Conservation (phyloP, 345 rosid species). For the Viola odorata region DNA sequence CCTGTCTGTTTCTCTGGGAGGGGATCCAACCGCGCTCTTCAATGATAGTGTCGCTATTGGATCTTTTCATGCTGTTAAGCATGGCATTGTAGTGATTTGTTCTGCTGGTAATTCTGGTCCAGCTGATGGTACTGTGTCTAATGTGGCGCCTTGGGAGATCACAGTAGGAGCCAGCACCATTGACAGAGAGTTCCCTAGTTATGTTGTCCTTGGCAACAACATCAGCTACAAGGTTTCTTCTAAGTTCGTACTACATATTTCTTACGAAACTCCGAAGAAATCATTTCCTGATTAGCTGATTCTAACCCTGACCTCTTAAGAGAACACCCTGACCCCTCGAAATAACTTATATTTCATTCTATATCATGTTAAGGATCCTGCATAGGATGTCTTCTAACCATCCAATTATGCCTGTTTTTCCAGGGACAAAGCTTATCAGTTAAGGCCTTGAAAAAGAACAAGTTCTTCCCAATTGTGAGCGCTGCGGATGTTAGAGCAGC, state of each 20-base stretch:
- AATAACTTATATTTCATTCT: no score
- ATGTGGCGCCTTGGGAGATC: conserved; percentile 80
- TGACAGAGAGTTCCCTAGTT: conserved; percentile 76
- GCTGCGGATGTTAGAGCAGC: conserved; percentile 48
- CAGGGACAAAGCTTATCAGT: conserved; percentile 79
- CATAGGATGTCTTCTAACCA: no score
- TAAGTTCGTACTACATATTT: no score
- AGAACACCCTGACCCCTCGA: no score
- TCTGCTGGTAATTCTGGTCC: conserved; percentile 78
- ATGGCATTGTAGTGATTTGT: conserved; percentile 21
- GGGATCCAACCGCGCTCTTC: conserved; percentile 5
- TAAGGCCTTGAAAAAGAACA: conserved; percentile 33
- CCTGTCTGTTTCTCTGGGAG: conserved; percentile 18
- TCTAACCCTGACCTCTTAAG: no score
- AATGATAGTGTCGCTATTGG: conserved; percentile 21
- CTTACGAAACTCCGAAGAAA: no score
- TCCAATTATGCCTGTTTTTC: conserved; percentile 7
- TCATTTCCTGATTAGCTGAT: no score
- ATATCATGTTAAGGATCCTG: no score
- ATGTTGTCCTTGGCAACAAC: conserved; percentile 52
- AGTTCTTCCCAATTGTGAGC: conserved; percentile 48
- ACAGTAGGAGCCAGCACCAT: conserved; percentile 87
- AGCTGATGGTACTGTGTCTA: conserved; percentile 47
- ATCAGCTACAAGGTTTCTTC: conserved; percentile 52
- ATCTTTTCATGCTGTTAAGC: conserved; percentile 22